These are phyloP conservation scores for Scheffersomyces coipomensis DNA, from an alignment of 805 yeast species.

Conservation along the genomic window DNA sequence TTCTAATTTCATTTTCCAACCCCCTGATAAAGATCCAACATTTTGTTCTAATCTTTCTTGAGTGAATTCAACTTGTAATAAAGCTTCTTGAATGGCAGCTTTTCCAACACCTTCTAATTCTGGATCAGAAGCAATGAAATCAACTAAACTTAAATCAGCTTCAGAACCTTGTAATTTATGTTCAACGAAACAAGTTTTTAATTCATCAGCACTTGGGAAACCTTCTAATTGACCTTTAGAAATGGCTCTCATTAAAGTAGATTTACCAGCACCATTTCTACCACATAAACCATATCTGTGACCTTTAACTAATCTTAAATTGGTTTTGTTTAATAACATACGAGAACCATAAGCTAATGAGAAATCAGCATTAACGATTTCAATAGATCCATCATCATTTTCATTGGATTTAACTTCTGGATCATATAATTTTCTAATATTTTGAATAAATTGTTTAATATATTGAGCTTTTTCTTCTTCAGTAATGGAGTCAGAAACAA, in stretches of 20 bases:
- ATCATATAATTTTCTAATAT: conserved; percentile 54
- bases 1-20: conserved; percentile 99
- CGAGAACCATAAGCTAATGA: conserved; percentile 97
- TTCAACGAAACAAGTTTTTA: conserved; percentile 95
- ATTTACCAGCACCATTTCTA: conserved; percentile 98
- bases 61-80: conserved; percentile 85
- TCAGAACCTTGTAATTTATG: conserved; percentile 95
- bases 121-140: conserved; percentile 86
- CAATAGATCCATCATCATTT: conserved; percentile 78
- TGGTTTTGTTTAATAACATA: conserved; percentile 93
- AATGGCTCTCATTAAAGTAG: conserved; percentile 94
- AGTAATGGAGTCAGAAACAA: conserved; percentile 14
- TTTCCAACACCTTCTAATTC: conserved; percentile 64
- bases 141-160: conserved; percentile 83
- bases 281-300: conserved; percentile 98
- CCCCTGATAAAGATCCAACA: conserved; percentile 95
- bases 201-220: conserved; percentile 84
- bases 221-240: conserved; percentile 97
- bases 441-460: conserved; percentile 43
- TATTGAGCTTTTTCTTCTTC: conserved; percentile 35
- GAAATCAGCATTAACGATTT: conserved; percentile 90
- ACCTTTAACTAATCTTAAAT: conserved; percentile 82
- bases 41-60: conserved; percentile 86
- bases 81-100: conserved; percentile 72
- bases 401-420: conserved; percentile 43